Conservation (phyloP, 1,284 basidiomycete species). For the Afroboletus lepidellus region DNA sequence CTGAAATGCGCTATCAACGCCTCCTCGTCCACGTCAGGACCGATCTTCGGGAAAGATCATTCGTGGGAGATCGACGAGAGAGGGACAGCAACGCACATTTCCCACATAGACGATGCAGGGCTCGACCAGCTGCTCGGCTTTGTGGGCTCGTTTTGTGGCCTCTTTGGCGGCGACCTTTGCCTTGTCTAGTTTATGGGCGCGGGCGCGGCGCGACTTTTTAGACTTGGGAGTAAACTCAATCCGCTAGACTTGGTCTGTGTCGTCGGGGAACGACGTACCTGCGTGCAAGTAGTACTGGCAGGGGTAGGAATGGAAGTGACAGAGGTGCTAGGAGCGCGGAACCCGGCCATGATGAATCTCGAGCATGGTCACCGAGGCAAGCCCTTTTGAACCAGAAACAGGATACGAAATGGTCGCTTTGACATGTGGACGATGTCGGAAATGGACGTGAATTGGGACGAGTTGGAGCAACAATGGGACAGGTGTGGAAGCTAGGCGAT, state of each 20-base stretch:
- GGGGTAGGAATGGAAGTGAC: conserved; percentile 1
- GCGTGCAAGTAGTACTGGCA: not conserved
- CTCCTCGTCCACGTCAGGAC: conserved; percentile 36
- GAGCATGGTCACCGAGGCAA: not conserved
- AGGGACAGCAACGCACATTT: conserved; percentile 44
- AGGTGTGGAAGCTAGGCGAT: not conserved
- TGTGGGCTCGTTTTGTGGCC: conserved; percentile 22
- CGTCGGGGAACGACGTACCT: conserved; percentile 13
- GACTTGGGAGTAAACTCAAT: conserved; percentile 6
- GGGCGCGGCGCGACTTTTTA: conserved; percentile 15
- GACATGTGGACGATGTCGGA: conserved; percentile 8
- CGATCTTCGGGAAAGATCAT: conserved; percentile 25
- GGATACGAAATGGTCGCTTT: conserved; percentile 17
- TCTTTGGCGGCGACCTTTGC: conserved; percentile 17
- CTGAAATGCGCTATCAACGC: conserved; percentile 41
- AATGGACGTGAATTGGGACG: conserved; percentile 2
- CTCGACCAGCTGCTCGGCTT: conserved; percentile 7
- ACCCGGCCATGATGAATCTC: conserved; percentile 14
- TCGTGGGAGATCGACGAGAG: not conserved
- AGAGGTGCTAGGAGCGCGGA: conserved; percentile 24
- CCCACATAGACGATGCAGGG: conserved; percentile 52
- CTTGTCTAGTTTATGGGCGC: conserved; percentile 18
- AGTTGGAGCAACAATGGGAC: conserved; percentile 25
- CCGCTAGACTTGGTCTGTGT: not conserved
- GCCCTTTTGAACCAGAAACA: conserved; percentile 21